These are phyloP conservation scores for Aspergillus persii DNA, from an alignment of 2,329 filamentous ascomycete genomes.

Conservation along the genomic window DNA sequence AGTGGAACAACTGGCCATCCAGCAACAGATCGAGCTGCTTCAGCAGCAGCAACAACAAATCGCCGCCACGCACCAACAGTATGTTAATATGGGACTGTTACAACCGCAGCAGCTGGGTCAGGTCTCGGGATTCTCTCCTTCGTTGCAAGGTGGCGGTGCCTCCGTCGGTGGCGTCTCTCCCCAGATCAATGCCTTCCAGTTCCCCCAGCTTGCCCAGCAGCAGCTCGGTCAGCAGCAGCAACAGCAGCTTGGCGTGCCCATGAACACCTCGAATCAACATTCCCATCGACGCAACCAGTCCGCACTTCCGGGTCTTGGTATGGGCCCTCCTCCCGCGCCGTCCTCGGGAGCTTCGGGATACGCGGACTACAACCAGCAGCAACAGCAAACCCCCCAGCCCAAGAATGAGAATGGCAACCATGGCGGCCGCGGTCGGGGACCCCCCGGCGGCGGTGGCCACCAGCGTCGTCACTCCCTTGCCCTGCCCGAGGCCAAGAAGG, in stretches of 20 bases:
- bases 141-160: conserved; percentile 66
- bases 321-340: conserved; percentile 88
- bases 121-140: conserved; percentile 68
- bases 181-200: conserved; percentile 79
- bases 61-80: conserved; percentile 93
- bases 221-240: conserved; percentile 56
- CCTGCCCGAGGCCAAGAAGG: conserved; percentile 94
- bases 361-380: conserved; percentile 71
- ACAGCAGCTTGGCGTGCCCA: conserved; percentile 66
- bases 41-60: conserved; percentile 99
- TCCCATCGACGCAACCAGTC: conserved; percentile 98
- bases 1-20: conserved; percentile 98
- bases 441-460: conserved; percentile 69
- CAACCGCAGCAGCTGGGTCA: conserved; percentile 78
- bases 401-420: conserved; percentile 68
- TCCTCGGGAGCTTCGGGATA: conserved; percentile 85
- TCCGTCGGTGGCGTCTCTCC: conserved; percentile 72
- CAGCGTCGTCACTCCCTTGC: conserved; percentile 92
- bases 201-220: conserved; percentile 74
- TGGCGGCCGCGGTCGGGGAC: conserved; percentile 72
- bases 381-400: conserved; percentile 58
- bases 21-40: conserved; percentile 95
- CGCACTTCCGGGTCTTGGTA: conserved; percentile 85
- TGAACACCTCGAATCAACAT: conserved; percentile 75
- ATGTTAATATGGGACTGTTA: conserved; percentile 96